Evolutionary conservation across 2,329 filamentous ascomycete species (phyloP), one percentile per base, ranked within the genome.

Genomic region (Emergomyces orientalis): DNA sequence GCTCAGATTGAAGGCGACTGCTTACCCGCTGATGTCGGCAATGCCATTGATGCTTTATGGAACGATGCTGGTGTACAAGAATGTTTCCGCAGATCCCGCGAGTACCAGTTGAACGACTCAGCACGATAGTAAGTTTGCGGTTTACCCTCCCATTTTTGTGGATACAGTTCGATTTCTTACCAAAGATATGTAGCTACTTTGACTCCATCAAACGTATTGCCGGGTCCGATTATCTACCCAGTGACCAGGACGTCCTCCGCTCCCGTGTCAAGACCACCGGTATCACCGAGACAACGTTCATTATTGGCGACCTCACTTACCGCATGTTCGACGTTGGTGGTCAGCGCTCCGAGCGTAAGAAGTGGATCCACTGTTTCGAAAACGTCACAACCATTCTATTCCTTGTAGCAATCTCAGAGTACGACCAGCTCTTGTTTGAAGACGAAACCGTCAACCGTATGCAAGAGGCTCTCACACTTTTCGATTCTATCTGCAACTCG

Each of bases 341-440:
- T 68, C 92, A 96, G 79, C 86, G 92, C 75, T 96, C 91, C 7
- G 92, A 97, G 79, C 88, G 92, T 75, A 97, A 97, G 88, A 97
- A 97, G 86, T 97, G 92, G 92, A 97, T 97, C 71, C 92, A 97
- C 81, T 96, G 92, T 81, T 97, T 97, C 78, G 92, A 97, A 81
- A 96, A 97, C 71, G 92, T 97, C 72, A 96, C 91, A 9, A 96
- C 92, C 11, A 96, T 97, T 70, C 88, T 97, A 47, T 97, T 97
- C 86, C 81, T 96, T 62, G 93, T 97, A 69, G 93, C 93, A 77
- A 96, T 97, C 70, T 96, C 91, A 69, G 92, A 96, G 78, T 97
- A 97, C 81, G 92, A 97, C 75, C 92, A 96, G 80, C 82, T 96
- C 65, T 84, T 97, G 55, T 96, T 97, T 76, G 92, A 97, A 76